Evolutionary conservation across 2,329 filamentous ascomycete genomes (phyloP).

Genomic region (Arthrobotrys sphaeroides): DNA sequence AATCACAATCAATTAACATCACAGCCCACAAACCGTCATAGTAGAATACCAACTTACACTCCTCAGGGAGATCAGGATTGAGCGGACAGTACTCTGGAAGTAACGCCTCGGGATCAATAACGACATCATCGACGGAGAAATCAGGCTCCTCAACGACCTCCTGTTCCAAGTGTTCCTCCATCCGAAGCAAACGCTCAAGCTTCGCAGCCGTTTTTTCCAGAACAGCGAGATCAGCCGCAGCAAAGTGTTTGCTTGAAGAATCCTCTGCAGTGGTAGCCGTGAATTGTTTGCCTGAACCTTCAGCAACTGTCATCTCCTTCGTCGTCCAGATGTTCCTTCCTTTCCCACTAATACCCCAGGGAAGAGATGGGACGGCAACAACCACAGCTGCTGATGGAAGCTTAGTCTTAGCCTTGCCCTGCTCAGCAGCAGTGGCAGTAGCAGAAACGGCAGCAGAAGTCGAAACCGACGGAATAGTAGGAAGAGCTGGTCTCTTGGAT

Average conservation of each 20-base stretch:
- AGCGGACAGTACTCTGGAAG: constrained; percentile 14
- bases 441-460: not conserved
- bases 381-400: too few relatives aligned
- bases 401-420: not conserved
- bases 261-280: too few relatives aligned
- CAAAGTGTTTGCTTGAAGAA: not conserved
- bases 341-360: not conserved
- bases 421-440: constrained; percentile 10
- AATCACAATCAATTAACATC: not conserved
- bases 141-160: not conserved
- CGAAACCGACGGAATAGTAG: not conserved
- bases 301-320: not conserved
- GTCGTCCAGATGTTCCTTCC: constrained; percentile 17
- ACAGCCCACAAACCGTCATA: not conserved
- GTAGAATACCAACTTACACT: constrained; percentile 15
- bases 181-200: constrained; percentile 5
- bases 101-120: not conserved
- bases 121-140: not conserved
- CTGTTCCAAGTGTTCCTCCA: not conserved
- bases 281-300: not conserved
- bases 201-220: not conserved
- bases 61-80: constrained; percentile 26
- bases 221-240: not conserved
- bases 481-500: too few relatives aligned
- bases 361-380: constrained; percentile 4